Evolutionary conservation across 1,139 yeast genomes (phyloP).

Genomic region (Zygosaccharomyces sapae): DNA sequence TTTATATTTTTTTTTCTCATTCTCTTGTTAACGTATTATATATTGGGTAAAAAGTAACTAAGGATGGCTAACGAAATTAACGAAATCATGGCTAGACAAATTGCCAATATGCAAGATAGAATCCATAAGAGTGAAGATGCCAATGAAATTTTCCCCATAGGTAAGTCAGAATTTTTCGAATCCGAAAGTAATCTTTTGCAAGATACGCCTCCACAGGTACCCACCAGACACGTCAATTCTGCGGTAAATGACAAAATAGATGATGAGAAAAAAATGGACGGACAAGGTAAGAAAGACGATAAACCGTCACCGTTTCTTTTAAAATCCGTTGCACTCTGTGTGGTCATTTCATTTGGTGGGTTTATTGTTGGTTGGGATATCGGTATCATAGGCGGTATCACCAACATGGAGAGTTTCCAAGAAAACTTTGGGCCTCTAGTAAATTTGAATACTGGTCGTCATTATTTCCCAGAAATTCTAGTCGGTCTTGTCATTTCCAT

Average conservation of each 20-base stretch:
- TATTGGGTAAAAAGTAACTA: not conserved
- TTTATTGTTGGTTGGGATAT: conserved; percentile 72
- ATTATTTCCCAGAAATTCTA: conserved; percentile 43
- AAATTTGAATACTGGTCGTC: conserved; percentile 32
- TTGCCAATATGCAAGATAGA: not conserved
- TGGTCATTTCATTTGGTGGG: conserved; percentile 53
- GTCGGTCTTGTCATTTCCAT: conserved; percentile 59
- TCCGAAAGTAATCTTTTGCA: conserved; percentile 5
- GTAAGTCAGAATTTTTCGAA: conserved; percentile 2
- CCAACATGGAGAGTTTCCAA: conserved; percentile 53
- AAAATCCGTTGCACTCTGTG: conserved; percentile 38
- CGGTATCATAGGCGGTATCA: conserved; percentile 67
- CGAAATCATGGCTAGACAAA: not conserved
- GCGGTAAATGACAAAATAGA: not conserved
- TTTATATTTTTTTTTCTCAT: not conserved
- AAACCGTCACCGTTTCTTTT: conserved; percentile 4
- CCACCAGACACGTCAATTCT: not conserved
- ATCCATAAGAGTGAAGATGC: not conserved
- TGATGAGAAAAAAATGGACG: conserved; percentile 7
- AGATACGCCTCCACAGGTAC: conserved; percentile 2
- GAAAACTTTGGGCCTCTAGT: conserved; percentile 45
- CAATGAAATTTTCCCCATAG: not conserved
- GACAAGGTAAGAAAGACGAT: not conserved
- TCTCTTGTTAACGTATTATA: not conserved
- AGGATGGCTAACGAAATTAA: not conserved